These are phyloP conservation scores for Alnus rubra DNA, from an alignment of 306 rosid species.

Conservation along the genomic window DNA sequence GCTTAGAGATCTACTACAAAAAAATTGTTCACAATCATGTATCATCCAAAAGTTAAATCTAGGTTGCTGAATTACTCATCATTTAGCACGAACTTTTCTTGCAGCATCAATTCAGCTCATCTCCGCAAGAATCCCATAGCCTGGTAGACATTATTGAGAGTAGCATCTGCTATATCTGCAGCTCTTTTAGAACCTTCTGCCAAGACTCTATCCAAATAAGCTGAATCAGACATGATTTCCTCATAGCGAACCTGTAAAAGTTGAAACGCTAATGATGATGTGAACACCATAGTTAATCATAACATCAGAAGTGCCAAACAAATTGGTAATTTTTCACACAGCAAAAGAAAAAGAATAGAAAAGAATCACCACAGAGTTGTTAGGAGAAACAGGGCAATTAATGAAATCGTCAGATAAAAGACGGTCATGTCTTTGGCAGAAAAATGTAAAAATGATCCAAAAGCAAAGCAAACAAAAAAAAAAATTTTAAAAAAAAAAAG, in stretches of 20 bases:
- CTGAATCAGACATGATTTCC: slow-evolving; percentile 78
- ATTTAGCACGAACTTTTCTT: slow-evolving; percentile 21
- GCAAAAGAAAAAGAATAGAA: slow-evolving; percentile 7
- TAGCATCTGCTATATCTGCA: slow-evolving; percentile 69
- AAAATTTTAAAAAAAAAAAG: neutral
- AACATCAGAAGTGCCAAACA: neutral
- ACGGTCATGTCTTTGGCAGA: neutral
- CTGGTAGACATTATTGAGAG: slow-evolving; percentile 75
- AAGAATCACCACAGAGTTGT: neutral
- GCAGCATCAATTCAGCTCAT: slow-evolving; percentile 40
- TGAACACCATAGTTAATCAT: slow-evolving; percentile 15
- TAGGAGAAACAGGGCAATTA: slow-evolving; percentile 10
- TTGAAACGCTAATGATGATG: slow-evolving; percentile 4
- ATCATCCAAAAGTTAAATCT: slow-evolving; percentile 43
- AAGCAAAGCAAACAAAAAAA: neutral
- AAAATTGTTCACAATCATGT: slow-evolving; percentile 28
- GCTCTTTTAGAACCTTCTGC: slow-evolving; percentile 83
- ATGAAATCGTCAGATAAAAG: slow-evolving; percentile 1
- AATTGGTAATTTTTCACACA: slow-evolving; percentile 3
- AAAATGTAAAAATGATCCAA: neutral
- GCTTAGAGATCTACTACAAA: slow-evolving; percentile 38
- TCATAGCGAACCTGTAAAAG: slow-evolving; percentile 74
- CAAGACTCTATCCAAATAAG: slow-evolving; percentile 79
- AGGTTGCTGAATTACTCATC: slow-evolving; percentile 41
- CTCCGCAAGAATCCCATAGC: slow-evolving; percentile 90